Evolutionary conservation across 1,284 basidiomycete genomes (phyloP).

Genomic region (Leccinum subfulvum): DNA sequence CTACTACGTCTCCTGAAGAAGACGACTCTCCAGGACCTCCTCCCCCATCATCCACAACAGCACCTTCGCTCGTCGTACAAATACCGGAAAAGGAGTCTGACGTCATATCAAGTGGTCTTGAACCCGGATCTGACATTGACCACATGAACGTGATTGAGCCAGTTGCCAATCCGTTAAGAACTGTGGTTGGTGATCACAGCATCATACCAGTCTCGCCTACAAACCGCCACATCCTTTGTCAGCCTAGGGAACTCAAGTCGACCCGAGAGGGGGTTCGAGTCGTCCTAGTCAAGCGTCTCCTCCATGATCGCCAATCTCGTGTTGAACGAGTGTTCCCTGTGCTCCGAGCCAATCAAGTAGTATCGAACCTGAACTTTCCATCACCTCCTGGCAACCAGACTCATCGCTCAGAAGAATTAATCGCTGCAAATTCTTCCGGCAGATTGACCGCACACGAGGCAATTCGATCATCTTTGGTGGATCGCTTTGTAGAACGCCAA

Average conservation of each 20-base stretch:
- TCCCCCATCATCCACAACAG: conserved; percentile 13
- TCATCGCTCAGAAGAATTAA: conserved; percentile 47
- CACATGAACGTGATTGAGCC: conserved; percentile 14
- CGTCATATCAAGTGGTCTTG: conserved; percentile 12
- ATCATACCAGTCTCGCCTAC: conserved; percentile 11
- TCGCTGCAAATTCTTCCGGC: conserved; percentile 35
- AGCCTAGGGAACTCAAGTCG: conserved; percentile 39
- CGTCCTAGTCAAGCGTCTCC: conserved; percentile 58
- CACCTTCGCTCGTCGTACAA: conserved; percentile 15
- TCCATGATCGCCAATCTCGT: conserved; percentile 56
- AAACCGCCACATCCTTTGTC: conserved; percentile 12
- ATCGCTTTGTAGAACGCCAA: conserved; percentile 55
- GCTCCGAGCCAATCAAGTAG: conserved; percentile 54
- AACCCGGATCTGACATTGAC: conserved; percentile 10
- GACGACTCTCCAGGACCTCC: conserved; percentile 10
- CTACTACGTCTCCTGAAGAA: conserved; percentile 7
- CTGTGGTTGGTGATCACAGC: conserved; percentile 35
- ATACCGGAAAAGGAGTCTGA: conserved; percentile 19
- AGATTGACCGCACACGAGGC: conserved; percentile 39
- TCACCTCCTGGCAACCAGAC: conserved; percentile 27
- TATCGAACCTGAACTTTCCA: conserved; percentile 32
- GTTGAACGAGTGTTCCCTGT: conserved; percentile 62
- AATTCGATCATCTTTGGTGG: conserved; percentile 48
- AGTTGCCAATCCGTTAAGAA: conserved; percentile 20
- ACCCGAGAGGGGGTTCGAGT: conserved; percentile 59